These are phyloP conservation scores for Brassica incana DNA, from an alignment of 345 rosid genomes.

Conservation along the genomic window DNA sequence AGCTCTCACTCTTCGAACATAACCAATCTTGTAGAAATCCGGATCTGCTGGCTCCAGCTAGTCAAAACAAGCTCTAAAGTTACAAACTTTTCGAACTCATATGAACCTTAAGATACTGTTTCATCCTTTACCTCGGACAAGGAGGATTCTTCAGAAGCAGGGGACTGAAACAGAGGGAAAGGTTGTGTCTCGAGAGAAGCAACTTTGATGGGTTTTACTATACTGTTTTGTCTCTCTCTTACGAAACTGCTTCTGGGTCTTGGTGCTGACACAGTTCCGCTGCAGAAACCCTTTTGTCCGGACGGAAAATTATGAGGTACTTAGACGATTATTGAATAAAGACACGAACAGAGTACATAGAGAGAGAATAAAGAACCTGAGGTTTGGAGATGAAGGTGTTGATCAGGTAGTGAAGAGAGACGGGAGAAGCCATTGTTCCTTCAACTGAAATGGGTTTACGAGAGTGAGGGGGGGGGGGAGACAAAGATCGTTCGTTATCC, in stretches of 20 bases:
- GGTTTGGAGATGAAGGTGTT: conserved; percentile 39
- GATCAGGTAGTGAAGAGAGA: conserved; percentile 36
- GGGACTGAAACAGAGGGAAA: conserved; percentile 70
- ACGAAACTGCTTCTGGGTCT: conserved; percentile 42
- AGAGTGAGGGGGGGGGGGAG: not conserved
- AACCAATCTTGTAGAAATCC: conserved; percentile 92
- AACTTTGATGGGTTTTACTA: conserved; percentile 51
- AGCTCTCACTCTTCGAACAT: conserved; percentile 78
- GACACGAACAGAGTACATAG: not conserved
- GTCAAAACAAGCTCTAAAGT: not conserved
- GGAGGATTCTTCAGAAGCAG: conserved; percentile 46
- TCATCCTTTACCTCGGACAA: conserved; percentile 43
- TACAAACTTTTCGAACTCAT: conserved; percentile 4
- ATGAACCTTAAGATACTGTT: not conserved
- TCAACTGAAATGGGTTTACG: conserved; percentile 36
- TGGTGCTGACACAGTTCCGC: conserved; percentile 39
- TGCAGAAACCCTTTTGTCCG: conserved; percentile 36
- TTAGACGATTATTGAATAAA: not conserved
- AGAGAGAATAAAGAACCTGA: conserved; percentile 32
- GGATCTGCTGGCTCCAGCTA: conserved; percentile 77
- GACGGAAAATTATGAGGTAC: not conserved
- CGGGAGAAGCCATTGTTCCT: conserved; percentile 39
- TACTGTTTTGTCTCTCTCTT: conserved; percentile 29
- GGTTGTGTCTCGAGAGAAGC: conserved; percentile 58
- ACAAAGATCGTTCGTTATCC: too few species aligned